phyloP scores from a whole-genome alignment of 345 rosid species.

The Eucalyptus paniculata region DNA sequence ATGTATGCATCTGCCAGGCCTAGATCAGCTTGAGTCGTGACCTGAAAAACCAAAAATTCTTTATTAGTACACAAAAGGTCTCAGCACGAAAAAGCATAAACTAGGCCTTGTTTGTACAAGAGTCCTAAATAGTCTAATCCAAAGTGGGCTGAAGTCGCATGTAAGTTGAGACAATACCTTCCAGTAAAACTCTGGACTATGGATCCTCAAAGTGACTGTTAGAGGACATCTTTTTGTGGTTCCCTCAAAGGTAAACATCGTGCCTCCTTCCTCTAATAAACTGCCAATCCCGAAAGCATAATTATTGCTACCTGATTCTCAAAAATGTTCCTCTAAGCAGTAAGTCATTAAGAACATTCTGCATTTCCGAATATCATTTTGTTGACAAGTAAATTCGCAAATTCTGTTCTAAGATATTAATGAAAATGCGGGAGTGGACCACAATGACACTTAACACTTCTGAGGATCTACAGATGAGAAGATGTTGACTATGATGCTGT shows the following conservation, averaged over 20 bases:
- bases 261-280: constrained; percentile 65
- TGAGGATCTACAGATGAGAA: neutral
- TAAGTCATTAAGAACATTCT: neutral
- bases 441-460: neutral
- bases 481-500: neutral
- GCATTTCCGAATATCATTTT: neutral
- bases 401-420: neutral
- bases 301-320: neutral
- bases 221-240: constrained; percentile 20
- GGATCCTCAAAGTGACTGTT: constrained; percentile 45
- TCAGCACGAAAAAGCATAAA: neutral
- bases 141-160: neutral
- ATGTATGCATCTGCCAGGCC: constrained; percentile 89
- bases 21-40: constrained; percentile 83
- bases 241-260: constrained; percentile 42
- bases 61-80: neutral
- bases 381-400: neutral
- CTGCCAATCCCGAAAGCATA: constrained; percentile 6
- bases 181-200: constrained; percentile 83
- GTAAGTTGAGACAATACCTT: constrained; percentile 29
- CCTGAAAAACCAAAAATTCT: constrained; percentile 13
- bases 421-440: neutral
- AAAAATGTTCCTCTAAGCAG: neutral
- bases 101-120: neutral
- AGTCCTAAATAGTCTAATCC: neutral